A percentile compares a stretch with the other conserved stretches of the same genome.
phyloP scores from a whole-genome alignment of 2,329 filamentous ascomycete genomes.

The Helminthosporium solani region DNA sequence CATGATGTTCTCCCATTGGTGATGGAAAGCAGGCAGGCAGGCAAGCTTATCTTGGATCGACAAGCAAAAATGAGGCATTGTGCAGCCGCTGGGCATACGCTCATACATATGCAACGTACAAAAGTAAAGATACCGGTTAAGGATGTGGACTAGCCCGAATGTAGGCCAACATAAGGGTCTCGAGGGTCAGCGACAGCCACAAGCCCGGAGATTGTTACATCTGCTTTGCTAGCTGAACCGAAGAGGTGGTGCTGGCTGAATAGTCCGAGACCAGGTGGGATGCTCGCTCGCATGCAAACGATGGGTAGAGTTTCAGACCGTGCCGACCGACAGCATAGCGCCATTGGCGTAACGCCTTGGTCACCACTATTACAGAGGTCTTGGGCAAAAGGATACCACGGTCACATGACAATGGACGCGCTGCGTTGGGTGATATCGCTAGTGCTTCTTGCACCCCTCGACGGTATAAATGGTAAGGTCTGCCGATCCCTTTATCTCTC shows the following conservation, averaged over 20 bases:
- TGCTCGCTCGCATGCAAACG: slow-evolving; percentile 12
- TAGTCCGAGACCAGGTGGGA: slow-evolving; percentile 18
- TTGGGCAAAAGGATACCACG: not conserved
- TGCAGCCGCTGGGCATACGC: slow-evolving; percentile 17
- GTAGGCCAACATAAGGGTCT: slow-evolving; percentile 23
- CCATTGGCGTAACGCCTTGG: slow-evolving; percentile 19
- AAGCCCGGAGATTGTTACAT: slow-evolving; percentile 12
- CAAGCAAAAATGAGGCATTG: slow-evolving; percentile 9
- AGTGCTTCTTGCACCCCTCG: not conserved
- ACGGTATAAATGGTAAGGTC: slow-evolving; percentile 2
- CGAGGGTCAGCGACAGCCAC: slow-evolving; percentile 26
- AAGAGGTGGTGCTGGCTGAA: slow-evolving; percentile 20
- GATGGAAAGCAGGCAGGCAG: slow-evolving; percentile 1
- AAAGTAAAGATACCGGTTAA: slow-evolving; percentile 16
- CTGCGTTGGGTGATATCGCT: not conserved
- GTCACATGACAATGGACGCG: not conserved
- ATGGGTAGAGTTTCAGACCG: slow-evolving; percentile 16
- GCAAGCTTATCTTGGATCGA: slow-evolving; percentile 15
- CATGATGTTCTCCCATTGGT: slow-evolving; percentile 11
- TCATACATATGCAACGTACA: slow-evolving; percentile 23
- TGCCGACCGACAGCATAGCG: slow-evolving; percentile 12
- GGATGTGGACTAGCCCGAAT: slow-evolving; percentile 24
- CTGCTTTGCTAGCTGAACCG: slow-evolving; percentile 20
- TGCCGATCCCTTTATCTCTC: not conserved
- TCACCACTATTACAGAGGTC: slow-evolving; percentile 9